These are phyloP conservation scores for Yarrowia osloensis DNA, from an alignment of 805 yeast species.

Conservation along the genomic window DNA sequence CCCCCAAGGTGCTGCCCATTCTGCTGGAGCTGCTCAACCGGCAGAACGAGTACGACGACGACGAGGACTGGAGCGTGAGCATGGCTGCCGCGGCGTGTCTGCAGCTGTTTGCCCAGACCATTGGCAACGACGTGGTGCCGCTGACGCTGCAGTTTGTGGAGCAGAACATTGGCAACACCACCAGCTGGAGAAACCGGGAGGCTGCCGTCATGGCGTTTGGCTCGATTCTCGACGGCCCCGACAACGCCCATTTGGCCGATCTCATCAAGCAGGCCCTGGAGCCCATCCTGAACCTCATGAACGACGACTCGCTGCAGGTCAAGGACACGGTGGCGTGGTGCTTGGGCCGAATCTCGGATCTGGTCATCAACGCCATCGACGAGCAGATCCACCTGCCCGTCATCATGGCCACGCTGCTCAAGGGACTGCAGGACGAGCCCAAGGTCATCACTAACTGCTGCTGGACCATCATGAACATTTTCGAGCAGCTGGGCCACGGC, in stretches of 20 bases:
- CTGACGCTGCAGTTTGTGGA: constrained; percentile 86
- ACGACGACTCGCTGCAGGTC: constrained; percentile 77
- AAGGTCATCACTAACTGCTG: constrained; percentile 96
- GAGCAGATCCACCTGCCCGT: constrained; percentile 63
- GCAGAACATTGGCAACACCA: constrained; percentile 57
- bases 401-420: constrained; percentile 68
- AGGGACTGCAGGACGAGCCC: constrained; percentile 88
- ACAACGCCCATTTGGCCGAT: constrained; percentile 62
- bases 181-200: constrained; percentile 82
- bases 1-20: constrained; percentile 84
- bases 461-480: constrained; percentile 91
- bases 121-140: constrained; percentile 81
- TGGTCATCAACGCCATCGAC: constrained; percentile 75
- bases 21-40: constrained; percentile 74
- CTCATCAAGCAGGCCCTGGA: constrained; percentile 80
- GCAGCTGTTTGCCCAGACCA: constrained; percentile 88
- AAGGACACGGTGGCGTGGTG: constrained; percentile 99
- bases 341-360: constrained; percentile 91
- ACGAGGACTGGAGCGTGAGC: constrained; percentile 93
- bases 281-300: constrained; percentile 73
- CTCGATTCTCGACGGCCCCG: constrained; percentile 93
- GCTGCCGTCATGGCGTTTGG: constrained; percentile 99
- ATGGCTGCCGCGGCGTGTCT: constrained; percentile 99
- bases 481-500: constrained; percentile 71
- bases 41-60: constrained; percentile 88